Base-by-base conservation (phyloP, 2,329 filamentous ascomycete species). In the Calonectria pteridis region DNA sequence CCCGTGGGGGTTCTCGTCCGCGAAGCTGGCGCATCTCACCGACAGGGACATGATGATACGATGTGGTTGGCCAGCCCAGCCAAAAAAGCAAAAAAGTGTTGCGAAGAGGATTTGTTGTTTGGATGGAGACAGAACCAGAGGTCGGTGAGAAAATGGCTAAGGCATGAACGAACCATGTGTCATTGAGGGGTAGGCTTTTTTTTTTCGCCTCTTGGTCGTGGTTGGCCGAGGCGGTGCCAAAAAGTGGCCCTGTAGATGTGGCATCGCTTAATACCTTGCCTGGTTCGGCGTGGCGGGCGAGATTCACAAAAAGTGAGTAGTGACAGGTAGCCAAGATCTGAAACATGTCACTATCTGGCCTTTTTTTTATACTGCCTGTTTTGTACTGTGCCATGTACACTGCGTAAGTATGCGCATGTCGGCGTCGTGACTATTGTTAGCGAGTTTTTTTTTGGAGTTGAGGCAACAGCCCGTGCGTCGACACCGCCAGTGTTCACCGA, bases 1-100 rank as follows among this genome's bases (percentile, higher is more conserved):
- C 1, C 53, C 68, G 16, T 53, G 35, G 6, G 68, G 68, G 23
- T 69, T 37, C 46, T 50, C 23, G 18, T 66, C 59, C 3, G 77
- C 70, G 72, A 77, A 76, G 31, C 50, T 55, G 49, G 63, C 58
- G 58, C 58, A 70, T 65, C 68, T 70, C 49, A 62, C 59, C 16
- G 59, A 28, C 18, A 64, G 37, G 3, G 59, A 64, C 59, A 64
- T 64, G 14, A 16, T 46, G 23, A 11, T 23, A 14, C 4, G 33
- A 40, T 40, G 37, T 40, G 37, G 5, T 40, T 40, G 20, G 11
- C 53, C 55, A 40, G 55, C 33, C 33, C 3, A 59, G 23, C 13
- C 3, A 18, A 7, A 37, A 7, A n/a, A 43, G 4, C 4, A 40
- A 40, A 11, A 13, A 37, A 16, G 11, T 11, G 6, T 14, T 20